Evolutionary conservation across 768 basidiomycete genomes (phyloP), one percentile per base, ranked within the genome.

Genomic region (Chalciporus chontae): DNA sequence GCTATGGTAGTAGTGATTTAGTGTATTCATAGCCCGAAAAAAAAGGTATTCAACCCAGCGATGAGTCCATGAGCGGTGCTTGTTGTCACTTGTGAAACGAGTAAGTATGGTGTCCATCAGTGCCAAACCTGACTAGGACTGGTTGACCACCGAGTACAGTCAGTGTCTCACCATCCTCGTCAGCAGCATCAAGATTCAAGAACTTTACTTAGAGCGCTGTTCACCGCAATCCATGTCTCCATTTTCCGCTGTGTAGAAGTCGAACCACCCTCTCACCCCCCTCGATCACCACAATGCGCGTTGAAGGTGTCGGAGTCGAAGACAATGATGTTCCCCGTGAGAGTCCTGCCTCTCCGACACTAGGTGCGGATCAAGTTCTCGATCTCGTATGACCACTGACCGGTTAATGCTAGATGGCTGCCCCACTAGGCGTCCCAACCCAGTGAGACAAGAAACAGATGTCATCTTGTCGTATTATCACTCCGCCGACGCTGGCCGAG

Each of bases 381-480:
- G 34, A 9, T 8, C 37, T 13, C 17, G 29, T 18, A 46, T 2
- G 34, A 14, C 19, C 24, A 8, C 34, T 39, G 45, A 46, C 23
- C 34, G 23, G 37, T n/a, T n/a, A 27, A 38, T 40, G 48, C 18
- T 19, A 39, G 47, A 42, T 50, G 23, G 47, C 47, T 41, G 5
- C 45, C 32, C 43, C 41, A 40, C 47, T 15, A 37, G 13, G 23
- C 50, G 37, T 31, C 37, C 43, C 6, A 43, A 45, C 42, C 7
- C 44, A 46, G 59, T 41, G 14, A 54, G 45, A 45, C 55, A 45
- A 45, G 76, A 78, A 40, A 69, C 74, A 26, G 75, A 77, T 42
- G 64, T 67, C 41, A 75, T 77, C 53, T 62, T 78, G 45, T 76
- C 76, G 17, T 78, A 80, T 62, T 83, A 81, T 69, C 74, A 80